Evolutionary conservation across 768 basidiomycete genomes (phyloP).

Genomic region (Xerocomellus dryophilus): DNA sequence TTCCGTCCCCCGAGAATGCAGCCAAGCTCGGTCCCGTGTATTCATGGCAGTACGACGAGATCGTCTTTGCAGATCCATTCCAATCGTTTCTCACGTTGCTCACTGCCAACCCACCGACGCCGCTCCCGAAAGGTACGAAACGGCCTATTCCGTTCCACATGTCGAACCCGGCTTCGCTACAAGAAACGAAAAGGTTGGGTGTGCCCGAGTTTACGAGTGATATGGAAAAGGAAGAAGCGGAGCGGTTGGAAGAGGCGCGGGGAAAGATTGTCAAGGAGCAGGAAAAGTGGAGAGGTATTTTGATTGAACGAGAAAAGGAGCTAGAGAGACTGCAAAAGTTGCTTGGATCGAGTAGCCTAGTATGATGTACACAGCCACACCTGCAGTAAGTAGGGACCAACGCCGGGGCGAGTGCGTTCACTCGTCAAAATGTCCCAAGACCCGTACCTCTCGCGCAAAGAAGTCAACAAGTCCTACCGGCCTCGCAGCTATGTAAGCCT

Average conservation of each 20-base stretch:
- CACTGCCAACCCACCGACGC: conserved; percentile 78
- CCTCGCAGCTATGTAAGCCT: conserved; percentile 37
- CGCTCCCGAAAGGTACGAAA: conserved; percentile 58
- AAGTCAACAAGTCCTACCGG: conserved; percentile 36
- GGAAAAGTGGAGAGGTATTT: conserved; percentile 60
- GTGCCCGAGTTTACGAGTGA: conserved; percentile 79
- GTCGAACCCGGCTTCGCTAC: conserved; percentile 56
- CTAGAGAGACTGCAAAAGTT: conserved; percentile 63
- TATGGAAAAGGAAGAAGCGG: conserved; percentile 88
- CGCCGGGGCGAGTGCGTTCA: no score
- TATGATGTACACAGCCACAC: conserved; percentile 18
- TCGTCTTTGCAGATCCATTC: conserved; percentile 93
- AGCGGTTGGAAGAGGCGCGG: conserved; percentile 73
- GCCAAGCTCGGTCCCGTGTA: conserved; percentile 77
- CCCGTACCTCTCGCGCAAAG: conserved; percentile 34
- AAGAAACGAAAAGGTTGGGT: conserved; percentile 59
- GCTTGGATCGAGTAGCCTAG: conserved; percentile 9
- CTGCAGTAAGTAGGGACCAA: not conserved
- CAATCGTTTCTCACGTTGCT: conserved; percentile 81
- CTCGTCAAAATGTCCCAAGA: conserved; percentile 31
- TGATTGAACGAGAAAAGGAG: conserved; percentile 84
- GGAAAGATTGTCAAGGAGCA: conserved; percentile 72
- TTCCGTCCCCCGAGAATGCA: conserved; percentile 64
- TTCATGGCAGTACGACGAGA: conserved; percentile 98
- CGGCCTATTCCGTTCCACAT: conserved; percentile 71